Base-by-base conservation (phyloP, 2,329 filamentous ascomycete genomes). In the Orbilia blumenaviensis region DNA sequence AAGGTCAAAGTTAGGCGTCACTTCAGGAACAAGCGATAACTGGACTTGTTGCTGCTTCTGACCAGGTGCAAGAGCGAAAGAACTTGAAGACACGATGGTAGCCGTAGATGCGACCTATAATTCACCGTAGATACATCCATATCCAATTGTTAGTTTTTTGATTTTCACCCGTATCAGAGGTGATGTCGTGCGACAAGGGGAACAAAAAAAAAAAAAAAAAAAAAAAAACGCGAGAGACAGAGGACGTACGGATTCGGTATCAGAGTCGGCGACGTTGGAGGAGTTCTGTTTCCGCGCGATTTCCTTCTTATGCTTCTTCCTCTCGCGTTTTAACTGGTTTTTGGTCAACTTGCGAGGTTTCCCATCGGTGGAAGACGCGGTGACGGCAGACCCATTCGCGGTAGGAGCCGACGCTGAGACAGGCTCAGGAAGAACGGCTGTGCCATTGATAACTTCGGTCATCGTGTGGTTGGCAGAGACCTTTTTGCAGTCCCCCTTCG, bases 241-340 rank as follows among this genome's bases (percentile, higher is more conserved):
- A 8, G 34, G 29, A 66, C 73, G 44, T 78, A 80, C 82, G 79
- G 81, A 80, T 80, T 85, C 84, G 78, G 80, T 81, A 78, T 81
- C 82, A 78, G 77, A 81, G 79, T 77, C 64, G 23, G 66, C 68
- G 52, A 77, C 78, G 27, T 79, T 78, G 38, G 78, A 67, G 32
- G 76, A 66, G 34, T 80, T 72, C 21, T 83, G 78, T 66, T 88
- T 88, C 80, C 89, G 85, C 82, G 87, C 84, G 79, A 88, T 84
- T 81, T 89, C 89, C 85, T 96, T 96, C 82, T 92, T 89, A 81
- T 93, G 91, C 89, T 97, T 97, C 88, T 95, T 97, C 86, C 94
- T 94, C 56, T 93, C 92, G 83, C 94, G 90, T 83, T 93, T 89
- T 86, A 94, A 90, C 84, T 96, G 93, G 84, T 97, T 97, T 86